Base-by-base conservation (phyloP, 2,329 filamentous ascomycete species). In the Fusarium sarcochroum region DNA sequence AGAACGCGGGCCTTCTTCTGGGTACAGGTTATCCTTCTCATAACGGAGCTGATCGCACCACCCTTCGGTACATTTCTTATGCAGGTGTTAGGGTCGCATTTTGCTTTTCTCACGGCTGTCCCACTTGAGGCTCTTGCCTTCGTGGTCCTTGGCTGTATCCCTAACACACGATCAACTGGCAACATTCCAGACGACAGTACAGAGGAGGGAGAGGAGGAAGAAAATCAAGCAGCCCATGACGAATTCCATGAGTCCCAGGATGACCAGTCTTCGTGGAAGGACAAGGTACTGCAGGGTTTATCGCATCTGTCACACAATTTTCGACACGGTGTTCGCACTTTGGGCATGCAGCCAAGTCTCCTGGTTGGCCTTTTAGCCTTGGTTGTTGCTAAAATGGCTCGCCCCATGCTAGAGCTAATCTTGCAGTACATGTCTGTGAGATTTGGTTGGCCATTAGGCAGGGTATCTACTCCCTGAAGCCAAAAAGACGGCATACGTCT, bases 351-450 rank as follows among this genome's bases (percentile, higher is more conserved):
- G 14, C 37, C 20, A 18, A 11, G 42, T 13, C 51, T 54, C 2
- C 6, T 20, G 0, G 9, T 38, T 0, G 51, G 51, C 21, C 51
- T 48, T 6, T 14, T 48, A n/a, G 18, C 32, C 6, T 27, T 48
- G 11, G 23, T 48, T 1, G 51, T 48, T 11, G 51, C 51, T 3
- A 54, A 54, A 35, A 54, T 54, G 51, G 41, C 51, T 15, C 51
- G 42, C 1, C 42, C 51, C 3, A 48, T 54, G 51, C 51, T 54
- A 15, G 42, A 54, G 21, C 11, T 54, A 2, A 54, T 54, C 21
- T 30, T 54, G 11, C 51, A 48, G 18, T 48, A 54, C 42, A 48
- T 54, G 51, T 54, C 51, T n/a, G 51, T 54, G 21, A 48, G 51
- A 18, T 54, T 54, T 18, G 32, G n/a, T 11, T 54, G 41, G 51